Evolutionary conservation across 768 basidiomycete species (phyloP).

Genomic region (Ephemerocybe angulata): DNA sequence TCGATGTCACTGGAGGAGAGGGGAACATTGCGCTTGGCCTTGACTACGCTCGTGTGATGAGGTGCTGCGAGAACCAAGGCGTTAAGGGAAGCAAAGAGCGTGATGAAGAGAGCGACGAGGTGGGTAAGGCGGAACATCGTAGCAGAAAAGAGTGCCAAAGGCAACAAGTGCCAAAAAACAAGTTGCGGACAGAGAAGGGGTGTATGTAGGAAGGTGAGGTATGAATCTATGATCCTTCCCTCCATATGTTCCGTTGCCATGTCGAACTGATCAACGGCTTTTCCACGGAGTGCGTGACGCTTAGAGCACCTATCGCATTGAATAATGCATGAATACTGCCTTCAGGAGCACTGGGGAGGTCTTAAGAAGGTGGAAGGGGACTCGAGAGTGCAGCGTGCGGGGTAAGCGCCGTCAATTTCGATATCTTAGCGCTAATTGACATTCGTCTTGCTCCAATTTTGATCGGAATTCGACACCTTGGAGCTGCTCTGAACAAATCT

Average conservation of each 20-base stretch:
- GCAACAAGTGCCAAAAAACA: conserved; percentile 22
- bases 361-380: no score
- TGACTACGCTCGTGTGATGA: conserved; percentile 14
- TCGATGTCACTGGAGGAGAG: conserved; percentile 18
- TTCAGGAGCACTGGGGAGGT: no score
- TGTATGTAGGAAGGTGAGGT: not conserved
- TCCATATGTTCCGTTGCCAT: conserved; percentile 3
- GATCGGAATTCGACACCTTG: no score
- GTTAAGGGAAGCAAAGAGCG: conserved; percentile 20
- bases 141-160: conserved; percentile 33
- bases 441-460: no score
- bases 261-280: conserved; percentile 7
- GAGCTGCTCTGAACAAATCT: no score
- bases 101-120: conserved; percentile 21
- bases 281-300: conserved; percentile 3
- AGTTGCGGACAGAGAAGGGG: conserved; percentile 10
- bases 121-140: conserved; percentile 21
- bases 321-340: no score
- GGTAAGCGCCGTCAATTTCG: no score
- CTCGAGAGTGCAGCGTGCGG: no score
- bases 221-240: not conserved
- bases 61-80: conserved; percentile 17
- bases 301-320: no score
- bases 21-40: conserved; percentile 20
- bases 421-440: no score